Evolutionary conservation across 129 eudicot genomes (phyloP).

Genomic region (Chrysanthemum makinoi): DNA sequence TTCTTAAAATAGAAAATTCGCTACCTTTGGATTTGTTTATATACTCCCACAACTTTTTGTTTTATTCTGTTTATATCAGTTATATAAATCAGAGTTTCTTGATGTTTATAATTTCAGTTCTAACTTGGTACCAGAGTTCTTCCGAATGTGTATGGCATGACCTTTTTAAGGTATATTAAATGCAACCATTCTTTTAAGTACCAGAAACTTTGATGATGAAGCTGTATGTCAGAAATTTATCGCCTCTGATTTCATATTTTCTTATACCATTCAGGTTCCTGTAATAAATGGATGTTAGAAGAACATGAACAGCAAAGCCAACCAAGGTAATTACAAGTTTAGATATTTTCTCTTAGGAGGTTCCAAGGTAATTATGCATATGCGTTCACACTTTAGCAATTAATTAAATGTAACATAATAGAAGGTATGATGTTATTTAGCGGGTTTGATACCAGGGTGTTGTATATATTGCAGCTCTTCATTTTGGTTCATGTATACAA

Average conservation of each 20-base stretch:
- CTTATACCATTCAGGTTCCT: slow-evolving; percentile 31
- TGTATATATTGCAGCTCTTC: not conserved
- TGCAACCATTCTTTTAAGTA: slow-evolving; percentile 11
- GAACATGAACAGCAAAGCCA: not conserved
- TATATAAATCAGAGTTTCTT: slow-evolving; percentile 35
- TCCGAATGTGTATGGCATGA: slow-evolving; percentile 27
- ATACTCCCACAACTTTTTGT: slow-evolving; percentile 26
- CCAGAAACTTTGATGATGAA: slow-evolving; percentile 19
- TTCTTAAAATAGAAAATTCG: slow-evolving; percentile 26
- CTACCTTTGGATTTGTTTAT: slow-evolving; percentile 24
- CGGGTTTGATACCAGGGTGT: no score
- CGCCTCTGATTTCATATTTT: slow-evolving; percentile 15
- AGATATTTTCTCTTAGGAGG: slow-evolving; percentile 18
- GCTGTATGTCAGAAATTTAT: not conserved
- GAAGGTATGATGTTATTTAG: not conserved
- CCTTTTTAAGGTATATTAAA: slow-evolving; percentile 25
- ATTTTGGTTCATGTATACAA: not conserved
- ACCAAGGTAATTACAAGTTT: slow-evolving; percentile 10
- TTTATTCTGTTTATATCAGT: not conserved
- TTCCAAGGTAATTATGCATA: slow-evolving; percentile 23
- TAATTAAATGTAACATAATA: not conserved
- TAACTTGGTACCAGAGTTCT: slow-evolving; percentile 48
- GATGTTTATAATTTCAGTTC: slow-evolving; percentile 44
- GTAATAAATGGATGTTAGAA: slow-evolving; percentile 17
- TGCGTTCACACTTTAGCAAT: not conserved